phyloP scores from a whole-genome alignment of 305 asterid species.

The Solanum hybrid region DNA sequence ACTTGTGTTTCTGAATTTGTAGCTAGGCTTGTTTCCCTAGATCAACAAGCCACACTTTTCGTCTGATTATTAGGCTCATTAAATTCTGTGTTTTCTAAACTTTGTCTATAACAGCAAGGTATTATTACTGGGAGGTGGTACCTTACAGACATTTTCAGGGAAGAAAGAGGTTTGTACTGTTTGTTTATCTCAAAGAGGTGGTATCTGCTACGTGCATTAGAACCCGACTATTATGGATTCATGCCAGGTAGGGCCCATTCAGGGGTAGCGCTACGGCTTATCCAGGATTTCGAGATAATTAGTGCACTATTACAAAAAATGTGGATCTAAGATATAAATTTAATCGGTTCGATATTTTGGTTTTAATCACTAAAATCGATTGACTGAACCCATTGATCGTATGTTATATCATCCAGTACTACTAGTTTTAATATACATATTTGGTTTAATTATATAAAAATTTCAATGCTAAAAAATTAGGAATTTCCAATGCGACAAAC shows the following conservation, averaged over 20 bases:
- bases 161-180: neutral
- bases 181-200: neutral
- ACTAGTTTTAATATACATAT: neutral
- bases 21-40: too few relatives aligned
- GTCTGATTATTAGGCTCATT: neutral
- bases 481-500: neutral
- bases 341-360: neutral
- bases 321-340: neutral
- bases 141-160: neutral
- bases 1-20: too few relatives aligned
- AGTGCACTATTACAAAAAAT: neutral
- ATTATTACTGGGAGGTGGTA: neutral
- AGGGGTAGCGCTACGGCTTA: neutral
- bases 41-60: too few relatives aligned
- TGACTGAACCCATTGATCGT: neutral
- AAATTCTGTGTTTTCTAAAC: neutral
- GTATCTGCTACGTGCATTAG: neutral
- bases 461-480: neutral
- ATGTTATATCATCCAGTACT: neutral
- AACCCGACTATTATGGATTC: neutral
- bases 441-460: too few relatives aligned
- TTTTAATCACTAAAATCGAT: neutral
- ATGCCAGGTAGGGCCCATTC: neutral
- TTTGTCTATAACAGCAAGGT: neutral
- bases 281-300: neutral